phyloP scores from a whole-genome alignment of 2,329 filamentous ascomycete species.

The Fonsecaea multimorphosa region DNA sequence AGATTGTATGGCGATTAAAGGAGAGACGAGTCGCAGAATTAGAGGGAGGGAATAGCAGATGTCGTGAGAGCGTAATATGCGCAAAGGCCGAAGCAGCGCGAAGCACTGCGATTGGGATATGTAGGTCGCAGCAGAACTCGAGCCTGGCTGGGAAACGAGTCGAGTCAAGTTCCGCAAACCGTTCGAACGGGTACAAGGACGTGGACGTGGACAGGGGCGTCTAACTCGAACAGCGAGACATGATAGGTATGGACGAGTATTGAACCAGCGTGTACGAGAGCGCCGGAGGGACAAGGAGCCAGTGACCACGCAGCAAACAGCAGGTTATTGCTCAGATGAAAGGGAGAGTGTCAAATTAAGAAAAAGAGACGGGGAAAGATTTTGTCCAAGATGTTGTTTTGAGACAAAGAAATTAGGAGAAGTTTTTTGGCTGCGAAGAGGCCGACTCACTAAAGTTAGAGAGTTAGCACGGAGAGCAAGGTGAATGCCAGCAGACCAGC shows the following conservation, averaged over 20 bases:
- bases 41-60: constrained; percentile 8
- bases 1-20: constrained; percentile 6
- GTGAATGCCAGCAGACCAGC: neutral
- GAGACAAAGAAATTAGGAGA: constrained; percentile 35
- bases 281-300: constrained; percentile 18
- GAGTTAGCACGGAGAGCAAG: constrained; percentile 13
- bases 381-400: constrained; percentile 28
- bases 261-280: constrained; percentile 13
- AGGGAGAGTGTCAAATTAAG: constrained; percentile 13
- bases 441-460: constrained; percentile 14
- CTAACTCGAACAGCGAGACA: constrained; percentile 27
- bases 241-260: constrained; percentile 29
- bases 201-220: constrained; percentile 25
- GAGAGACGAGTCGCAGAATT: constrained; percentile 21
- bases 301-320: constrained; percentile 18
- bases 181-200: constrained; percentile 11
- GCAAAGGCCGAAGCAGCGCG: constrained; percentile 1
- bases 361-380: constrained; percentile 26
- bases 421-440: constrained; percentile 8
- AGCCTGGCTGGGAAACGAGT: constrained; percentile 1
- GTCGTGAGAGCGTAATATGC: constrained; percentile 19
- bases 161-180: constrained; percentile 14
- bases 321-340: constrained; percentile 13
- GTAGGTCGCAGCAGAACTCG: constrained; percentile 1
- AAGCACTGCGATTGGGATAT: neutral